A percentile compares a stretch with the other conserved stretches of the same genome.
Evolutionary conservation across 2,329 filamentous ascomycete species (phyloP).

Genomic region (Venturiaceae sp.): DNA sequence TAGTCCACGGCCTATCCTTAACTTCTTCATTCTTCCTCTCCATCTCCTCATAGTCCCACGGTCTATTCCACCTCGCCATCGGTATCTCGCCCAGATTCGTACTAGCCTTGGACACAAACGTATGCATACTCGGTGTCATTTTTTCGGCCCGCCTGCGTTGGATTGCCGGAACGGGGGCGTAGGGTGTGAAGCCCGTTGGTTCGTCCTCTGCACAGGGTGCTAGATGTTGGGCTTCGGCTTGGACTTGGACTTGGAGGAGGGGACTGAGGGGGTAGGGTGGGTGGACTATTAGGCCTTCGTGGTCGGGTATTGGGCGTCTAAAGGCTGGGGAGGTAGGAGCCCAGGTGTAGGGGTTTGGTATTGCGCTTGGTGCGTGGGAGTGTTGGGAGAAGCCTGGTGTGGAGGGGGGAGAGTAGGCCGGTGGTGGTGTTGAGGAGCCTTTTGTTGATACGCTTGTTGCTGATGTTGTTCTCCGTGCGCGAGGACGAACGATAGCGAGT

Average conservation of each 20-base stretch:
- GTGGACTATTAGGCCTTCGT: neutral
- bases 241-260: neutral
- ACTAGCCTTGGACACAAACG: slow-evolving; percentile 30
- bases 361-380: neutral
- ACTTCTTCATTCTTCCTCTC: slow-evolving; percentile 31
- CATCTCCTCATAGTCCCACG: slow-evolving; percentile 32
- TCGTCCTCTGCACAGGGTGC: neutral
- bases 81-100: slow-evolving; percentile 41
- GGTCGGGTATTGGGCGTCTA: neutral
- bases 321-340: neutral
- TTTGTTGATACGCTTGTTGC: slow-evolving; percentile 4
- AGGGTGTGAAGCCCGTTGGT: neutral
- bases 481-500: slow-evolving; percentile 26
- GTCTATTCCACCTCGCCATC: slow-evolving; percentile 30
- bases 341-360: neutral
- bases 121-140: slow-evolving; percentile 26
- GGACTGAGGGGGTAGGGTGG: neutral
- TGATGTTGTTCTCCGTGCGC: slow-evolving; percentile 14
- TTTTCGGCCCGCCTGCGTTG: neutral
- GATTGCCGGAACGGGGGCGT: neutral
- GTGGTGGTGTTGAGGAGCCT: slow-evolving; percentile 2
- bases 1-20: slow-evolving; percentile 16
- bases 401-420: neutral
- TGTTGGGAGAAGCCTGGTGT: neutral
- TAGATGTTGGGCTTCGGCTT: neutral